phyloP scores from a whole-genome alignment of 331 rosid genomes.

The Telfairia occidentalis region DNA sequence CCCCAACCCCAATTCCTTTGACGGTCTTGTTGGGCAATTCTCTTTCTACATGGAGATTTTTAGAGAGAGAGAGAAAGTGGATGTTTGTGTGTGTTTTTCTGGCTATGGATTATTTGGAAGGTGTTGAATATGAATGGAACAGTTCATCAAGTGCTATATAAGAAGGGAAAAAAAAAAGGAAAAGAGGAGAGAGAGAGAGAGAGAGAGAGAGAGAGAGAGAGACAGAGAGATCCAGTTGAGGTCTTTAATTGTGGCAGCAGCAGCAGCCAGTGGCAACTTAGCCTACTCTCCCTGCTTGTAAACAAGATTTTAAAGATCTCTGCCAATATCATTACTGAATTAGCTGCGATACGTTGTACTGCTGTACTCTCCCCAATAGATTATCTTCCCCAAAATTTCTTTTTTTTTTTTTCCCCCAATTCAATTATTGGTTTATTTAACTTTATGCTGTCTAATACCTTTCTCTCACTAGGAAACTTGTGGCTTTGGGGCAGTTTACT shows the following conservation, averaged over 20 bases:
- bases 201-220: neutral
- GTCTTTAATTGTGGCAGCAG: conserved; percentile 5
- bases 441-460: conserved; percentile 7
- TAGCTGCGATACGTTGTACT: conserved; percentile 8
- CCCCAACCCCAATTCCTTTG: neutral
- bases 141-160: neutral
- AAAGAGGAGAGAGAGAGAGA: too few relatives aligned
- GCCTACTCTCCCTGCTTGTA: conserved; percentile 22
- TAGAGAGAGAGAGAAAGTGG: neutral
- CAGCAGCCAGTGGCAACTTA: conserved; percentile 8
- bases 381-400: conserved; percentile 3
- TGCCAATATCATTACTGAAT: conserved; percentile 12
- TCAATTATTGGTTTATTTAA: conserved; percentile 4
- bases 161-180: too few relatives aligned
- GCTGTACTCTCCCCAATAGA: neutral
- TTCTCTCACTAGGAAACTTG: neutral
- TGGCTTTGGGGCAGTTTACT: neutral
- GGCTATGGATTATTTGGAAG: neutral
- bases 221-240: neutral
- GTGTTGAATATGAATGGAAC: conserved; percentile 1
- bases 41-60: neutral
- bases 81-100: neutral
- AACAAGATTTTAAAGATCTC: conserved; percentile 6
- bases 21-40: neutral
- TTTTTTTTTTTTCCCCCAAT: neutral